These are phyloP conservation scores for Sphagnum magellanicum DNA, from an alignment of 228 moss, liverwort and hornwort genomes.

Conservation along the genomic window DNA sequence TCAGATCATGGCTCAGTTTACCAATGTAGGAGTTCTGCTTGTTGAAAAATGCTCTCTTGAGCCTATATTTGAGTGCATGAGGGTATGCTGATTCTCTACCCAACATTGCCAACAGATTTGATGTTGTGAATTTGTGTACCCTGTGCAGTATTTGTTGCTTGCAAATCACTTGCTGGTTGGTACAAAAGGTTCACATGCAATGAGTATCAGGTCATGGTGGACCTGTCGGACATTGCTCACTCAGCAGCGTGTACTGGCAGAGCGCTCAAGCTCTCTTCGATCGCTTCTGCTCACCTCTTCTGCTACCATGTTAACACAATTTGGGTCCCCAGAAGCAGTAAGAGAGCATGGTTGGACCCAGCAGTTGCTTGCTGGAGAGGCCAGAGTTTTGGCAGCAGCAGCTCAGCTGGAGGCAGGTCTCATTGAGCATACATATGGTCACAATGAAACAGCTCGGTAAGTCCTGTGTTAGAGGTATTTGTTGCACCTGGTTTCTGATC, in stretches of 20 bases:
- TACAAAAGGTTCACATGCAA: conserved; percentile 18
- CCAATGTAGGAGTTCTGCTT: background rate
- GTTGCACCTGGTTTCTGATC: background rate
- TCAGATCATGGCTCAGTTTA: background rate
- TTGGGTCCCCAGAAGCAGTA: conserved; percentile 65
- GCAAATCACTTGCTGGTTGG: conserved; percentile 68
- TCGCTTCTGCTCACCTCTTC: conserved; percentile 38
- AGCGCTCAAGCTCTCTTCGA: conserved; percentile 76
- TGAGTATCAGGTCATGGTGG: conserved; percentile 79
- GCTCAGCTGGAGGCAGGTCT: conserved; percentile 82
- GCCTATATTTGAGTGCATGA: too few species aligned
- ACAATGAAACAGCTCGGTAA: conserved; percentile 74
- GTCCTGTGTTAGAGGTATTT: background rate
- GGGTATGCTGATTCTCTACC: too few species aligned
- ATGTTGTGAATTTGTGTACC: too few species aligned
- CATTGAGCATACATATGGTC: conserved; percentile 77
- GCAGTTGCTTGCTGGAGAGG: conserved; percentile 54
- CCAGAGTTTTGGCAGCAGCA: conserved; percentile 56
- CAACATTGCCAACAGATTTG: too few species aligned
- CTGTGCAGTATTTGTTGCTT: conserved; percentile 88
- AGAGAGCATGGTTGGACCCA: conserved; percentile 52
- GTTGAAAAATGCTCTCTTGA: background rate
- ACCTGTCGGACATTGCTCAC: conserved; percentile 57
- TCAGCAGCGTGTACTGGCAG: conserved; percentile 80
- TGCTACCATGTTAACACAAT: conserved; percentile 24